Evolutionary conservation across 1,139 yeast genomes (phyloP).

Genomic region (Kazachstania sp.): DNA sequence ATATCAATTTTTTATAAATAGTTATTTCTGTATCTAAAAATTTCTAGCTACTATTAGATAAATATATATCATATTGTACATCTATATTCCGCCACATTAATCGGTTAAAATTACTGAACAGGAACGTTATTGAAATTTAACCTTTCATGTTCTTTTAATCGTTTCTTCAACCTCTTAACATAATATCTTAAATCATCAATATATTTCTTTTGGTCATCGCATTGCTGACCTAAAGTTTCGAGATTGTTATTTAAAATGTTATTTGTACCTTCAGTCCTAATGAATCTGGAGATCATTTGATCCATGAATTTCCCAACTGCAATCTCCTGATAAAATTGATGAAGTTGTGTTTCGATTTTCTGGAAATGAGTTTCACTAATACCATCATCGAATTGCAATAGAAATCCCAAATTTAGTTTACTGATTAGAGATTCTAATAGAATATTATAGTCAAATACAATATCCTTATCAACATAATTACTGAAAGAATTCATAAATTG

Average conservation of each 20-base stretch:
- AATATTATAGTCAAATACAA: conserved; percentile 13
- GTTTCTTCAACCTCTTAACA: neutral
- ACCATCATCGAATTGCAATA: conserved; percentile 1
- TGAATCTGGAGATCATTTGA: conserved; percentile 17
- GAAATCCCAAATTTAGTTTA: conserved; percentile 4
- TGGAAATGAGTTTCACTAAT: conserved; percentile 8
- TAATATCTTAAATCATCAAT: neutral
- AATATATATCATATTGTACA: too few species aligned
- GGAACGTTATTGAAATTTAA: neutral
- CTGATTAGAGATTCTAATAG: conserved; percentile 12
- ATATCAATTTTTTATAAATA: too few species aligned
- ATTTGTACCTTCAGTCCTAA: conserved; percentile 18
- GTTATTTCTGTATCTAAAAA: too few species aligned
- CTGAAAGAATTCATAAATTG: conserved; percentile 19
- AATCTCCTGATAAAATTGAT: conserved; percentile 15
- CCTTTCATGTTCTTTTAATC: neutral
- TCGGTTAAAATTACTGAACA: neutral
- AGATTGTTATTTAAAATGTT: conserved; percentile 19
- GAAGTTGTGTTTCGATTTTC: conserved; percentile 11
- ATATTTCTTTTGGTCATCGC: conserved; percentile 10
- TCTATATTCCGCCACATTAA: neutral
- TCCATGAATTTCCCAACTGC: conserved; percentile 18
- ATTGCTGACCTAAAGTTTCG: neutral
- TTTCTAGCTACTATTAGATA: too few species aligned
- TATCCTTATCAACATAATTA: conserved; percentile 14